Percentiles rank a stretch among this genome's conserved stretches.
phyloP scores from a whole-genome alignment of 257 asterid genomes.

The Solanum neorickii region DNA sequence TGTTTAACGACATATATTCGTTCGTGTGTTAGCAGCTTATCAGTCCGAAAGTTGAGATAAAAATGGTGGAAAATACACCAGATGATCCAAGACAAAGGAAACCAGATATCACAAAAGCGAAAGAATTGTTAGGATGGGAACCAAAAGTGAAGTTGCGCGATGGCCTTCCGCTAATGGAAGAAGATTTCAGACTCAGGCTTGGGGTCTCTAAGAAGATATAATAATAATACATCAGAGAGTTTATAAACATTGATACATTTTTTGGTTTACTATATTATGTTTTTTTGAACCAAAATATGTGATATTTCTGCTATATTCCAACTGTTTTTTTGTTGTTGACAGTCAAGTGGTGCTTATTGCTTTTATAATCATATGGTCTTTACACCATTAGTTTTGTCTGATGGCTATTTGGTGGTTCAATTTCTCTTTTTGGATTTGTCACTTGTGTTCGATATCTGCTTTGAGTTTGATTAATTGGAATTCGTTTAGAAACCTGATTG shows the following conservation, averaged over 20 bases:
- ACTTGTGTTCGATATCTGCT: neutral
- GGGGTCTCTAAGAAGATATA: slow-evolving; percentile 34
- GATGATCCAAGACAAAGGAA: slow-evolving; percentile 94
- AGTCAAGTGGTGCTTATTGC: neutral
- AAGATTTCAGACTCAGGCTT: slow-evolving; percentile 76
- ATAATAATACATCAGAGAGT: neutral
- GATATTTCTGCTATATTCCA: neutral
- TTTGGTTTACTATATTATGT: neutral
- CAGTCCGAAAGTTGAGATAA: slow-evolving; percentile 58
- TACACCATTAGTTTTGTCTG: neutral
- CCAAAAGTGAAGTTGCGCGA: slow-evolving; percentile 69
- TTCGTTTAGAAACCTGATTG: neutral
- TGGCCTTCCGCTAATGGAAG: slow-evolving; percentile 94
- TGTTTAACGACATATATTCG: neutral
- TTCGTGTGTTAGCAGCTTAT: slow-evolving; percentile 42
- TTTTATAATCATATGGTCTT: neutral
- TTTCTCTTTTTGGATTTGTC: neutral
- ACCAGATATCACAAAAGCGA: slow-evolving; percentile 86
- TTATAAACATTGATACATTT: neutral
- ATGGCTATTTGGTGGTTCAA: neutral
- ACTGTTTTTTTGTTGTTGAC: neutral
- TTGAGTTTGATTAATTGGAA: neutral
- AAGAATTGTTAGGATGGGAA: slow-evolving; percentile 80
- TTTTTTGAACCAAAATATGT: neutral
- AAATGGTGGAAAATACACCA: slow-evolving; percentile 83